Base-by-base conservation (phyloP, 192 early-diverging fungal species). In the Coemansia pectinata region DNA sequence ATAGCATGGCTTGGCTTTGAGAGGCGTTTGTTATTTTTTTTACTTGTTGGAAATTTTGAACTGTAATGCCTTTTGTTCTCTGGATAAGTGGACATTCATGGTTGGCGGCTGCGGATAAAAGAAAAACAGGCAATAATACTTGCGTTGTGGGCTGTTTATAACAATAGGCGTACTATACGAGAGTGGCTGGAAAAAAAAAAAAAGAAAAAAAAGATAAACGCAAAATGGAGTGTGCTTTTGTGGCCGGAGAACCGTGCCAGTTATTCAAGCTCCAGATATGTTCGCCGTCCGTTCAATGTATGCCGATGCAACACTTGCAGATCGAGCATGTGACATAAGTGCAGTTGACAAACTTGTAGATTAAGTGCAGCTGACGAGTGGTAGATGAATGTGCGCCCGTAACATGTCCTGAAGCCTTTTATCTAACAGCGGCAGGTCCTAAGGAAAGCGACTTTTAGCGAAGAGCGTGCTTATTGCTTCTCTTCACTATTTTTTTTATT, bases 381-480 rank as follows among this genome's bases (percentile, higher is more conserved):
- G 17, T 45, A 52, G 10, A 39, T 69, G 12, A 62, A 70, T 80
- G 73, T 80, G 34, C 70, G 69, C 78, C 57, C 62, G 65, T 67
- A 71, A 72, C 69, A 80, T 80, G 78, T 74, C 72, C 65, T 33
- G 48, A 39, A 19, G 72, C 45, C 45, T 61, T 69, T 62, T 55
- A 33, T 33, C 72, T 74, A 57, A 45, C 58, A 62, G 38, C 72
- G 39, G 25, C 62, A 61, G 62, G 78, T 80, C 72, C 73, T 71
- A 68, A 71, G 63, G 55, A 52, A 74, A 44, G 73, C 72, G 72
- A 38, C 27, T 27, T 27, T 27, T 27, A 2, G 27, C 27, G 27
- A 27, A 27, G 27, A 27, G 27, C 27, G 2, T 27, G 27, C 27
- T 27, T 27, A 27, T 27, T 27, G 27, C 27, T 27, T 27, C 27